Evolutionary conservation across 495 filamentous ascomycete genomes (phyloP).

Genomic region (Penicillium malachiteum): DNA sequence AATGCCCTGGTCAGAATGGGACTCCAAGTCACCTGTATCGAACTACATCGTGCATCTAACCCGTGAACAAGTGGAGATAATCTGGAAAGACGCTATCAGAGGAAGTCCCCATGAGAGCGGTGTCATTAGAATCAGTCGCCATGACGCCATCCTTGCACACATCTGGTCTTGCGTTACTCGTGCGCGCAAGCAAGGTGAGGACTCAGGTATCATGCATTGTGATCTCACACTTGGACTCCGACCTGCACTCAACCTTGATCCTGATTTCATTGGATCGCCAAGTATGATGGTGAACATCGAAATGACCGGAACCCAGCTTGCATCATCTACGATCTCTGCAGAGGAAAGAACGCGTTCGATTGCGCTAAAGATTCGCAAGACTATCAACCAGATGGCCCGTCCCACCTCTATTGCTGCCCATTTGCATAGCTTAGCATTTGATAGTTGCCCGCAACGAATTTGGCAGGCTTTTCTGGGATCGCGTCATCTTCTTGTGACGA

Average conservation of each 20-base stretch:
- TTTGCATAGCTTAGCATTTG: slow-evolving; percentile 29
- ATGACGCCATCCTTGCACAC: slow-evolving; percentile 34
- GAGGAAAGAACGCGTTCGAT: background rate
- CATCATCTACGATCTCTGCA: slow-evolving; percentile 3
- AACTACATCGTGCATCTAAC: slow-evolving; percentile 27
- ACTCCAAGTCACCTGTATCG: slow-evolving; percentile 16
- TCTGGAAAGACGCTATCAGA: slow-evolving; percentile 11
- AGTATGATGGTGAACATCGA: slow-evolving; percentile 27
- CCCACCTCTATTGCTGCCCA: slow-evolving; percentile 21
- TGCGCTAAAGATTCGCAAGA: slow-evolving; percentile 25
- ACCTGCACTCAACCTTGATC: slow-evolving; percentile 14
- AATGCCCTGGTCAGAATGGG: slow-evolving; percentile 31
- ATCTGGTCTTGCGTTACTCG: slow-evolving; percentile 31
- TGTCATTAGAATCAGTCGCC: slow-evolving; percentile 22
- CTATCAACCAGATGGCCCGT: slow-evolving; percentile 16
- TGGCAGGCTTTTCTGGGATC: slow-evolving; percentile 36
- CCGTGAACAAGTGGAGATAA: slow-evolving; percentile 12
- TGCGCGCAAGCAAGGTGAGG: slow-evolving; percentile 21
- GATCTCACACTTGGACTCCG: slow-evolving; percentile 24
- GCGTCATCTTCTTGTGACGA: slow-evolving; percentile 31
- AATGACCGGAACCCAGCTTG: slow-evolving; percentile 14
- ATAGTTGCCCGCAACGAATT: slow-evolving; percentile 31
- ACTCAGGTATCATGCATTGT: slow-evolving; percentile 19
- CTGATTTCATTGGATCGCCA: slow-evolving; percentile 26
- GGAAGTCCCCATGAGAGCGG: background rate